Base-by-base conservation (phyloP, 2,329 filamentous ascomycete genomes). In the Teratosphaeriaceae sp. region DNA sequence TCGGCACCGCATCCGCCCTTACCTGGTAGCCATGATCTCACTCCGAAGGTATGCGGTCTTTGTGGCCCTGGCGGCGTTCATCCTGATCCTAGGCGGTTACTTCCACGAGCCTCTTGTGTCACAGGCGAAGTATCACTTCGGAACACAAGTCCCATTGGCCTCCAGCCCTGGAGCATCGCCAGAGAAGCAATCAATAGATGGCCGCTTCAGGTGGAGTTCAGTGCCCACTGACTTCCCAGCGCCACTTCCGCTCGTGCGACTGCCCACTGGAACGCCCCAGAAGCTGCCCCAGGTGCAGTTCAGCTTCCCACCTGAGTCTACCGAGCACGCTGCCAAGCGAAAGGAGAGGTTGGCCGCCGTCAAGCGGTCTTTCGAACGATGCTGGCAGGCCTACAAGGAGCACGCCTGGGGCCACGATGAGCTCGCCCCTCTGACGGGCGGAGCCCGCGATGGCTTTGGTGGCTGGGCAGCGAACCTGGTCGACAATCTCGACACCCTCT, bases 371-470 rank as follows among this genome's bases (percentile, higher is more conserved):
- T 73, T 73, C 43, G 40, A 63, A 41, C 64, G 65, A 36, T 66
- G 64, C 43, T 74, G 70, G 69, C 61, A 56, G 4, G 60, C 64
- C 9, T 74, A 74, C 53, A 61, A 62, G 23, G 42, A 59, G 30
- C 59, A 66, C 48, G 70, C 69, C 3, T 74, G 70, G 70, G 64
- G 70, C 63, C 63, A 68, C 44, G 71, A 74, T 43, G 71, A 74
- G 53, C 52, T 74, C 24, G 57, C 55, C 19, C 70, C 70, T 1
- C 57, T 73, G n/a, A 61, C 59, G 42, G 68, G 68, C 16, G 58
- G 60, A 3, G 53, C 49, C 18, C 63, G 58, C 34, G 58, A 71
- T 48, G 60, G 61, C 16, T 72, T 70, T 53, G 69, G 69, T 38
- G 70, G 70, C 4, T 73, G 70, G 70, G 68, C 64, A 2, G 68